Percentiles rank a stretch among this genome's conserved stretches.
Conservation (phyloP, 495 filamentous ascomycete species). For the Penicillium nucicola region DNA sequence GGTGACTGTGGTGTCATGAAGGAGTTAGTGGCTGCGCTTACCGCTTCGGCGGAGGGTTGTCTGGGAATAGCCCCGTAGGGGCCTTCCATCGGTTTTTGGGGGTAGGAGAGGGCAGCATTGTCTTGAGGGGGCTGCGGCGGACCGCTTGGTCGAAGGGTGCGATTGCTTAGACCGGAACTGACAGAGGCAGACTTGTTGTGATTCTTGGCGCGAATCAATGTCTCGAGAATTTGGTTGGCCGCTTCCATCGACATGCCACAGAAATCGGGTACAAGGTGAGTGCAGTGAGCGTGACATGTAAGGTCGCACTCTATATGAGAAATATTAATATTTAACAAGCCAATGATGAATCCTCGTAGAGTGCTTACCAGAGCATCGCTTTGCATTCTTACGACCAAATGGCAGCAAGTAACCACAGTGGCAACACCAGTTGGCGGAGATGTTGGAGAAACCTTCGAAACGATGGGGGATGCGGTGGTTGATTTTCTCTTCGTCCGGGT, state of each 20-base stretch:
- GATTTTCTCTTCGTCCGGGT: slow-evolving; percentile 98
- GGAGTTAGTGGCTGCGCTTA: slow-evolving; percentile 46
- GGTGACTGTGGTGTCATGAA: slow-evolving; percentile 44
- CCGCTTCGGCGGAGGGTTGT: slow-evolving; percentile 44
- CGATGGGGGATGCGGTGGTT: slow-evolving; percentile 98
- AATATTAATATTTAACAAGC: slow-evolving; percentile 21
- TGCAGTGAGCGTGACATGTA: slow-evolving; percentile 86
- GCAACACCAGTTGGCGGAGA: slow-evolving; percentile 99
- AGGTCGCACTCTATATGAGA: slow-evolving; percentile 75
- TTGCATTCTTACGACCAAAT: slow-evolving; percentile 88
- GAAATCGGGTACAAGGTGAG: slow-evolving; percentile 96
- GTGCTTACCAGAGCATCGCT: slow-evolving; percentile 78
- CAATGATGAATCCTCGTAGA: neutral
- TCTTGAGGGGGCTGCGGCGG: slow-evolving; percentile 50
- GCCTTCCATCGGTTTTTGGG: slow-evolving; percentile 47
- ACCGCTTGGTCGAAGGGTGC: slow-evolving; percentile 60
- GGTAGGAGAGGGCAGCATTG: slow-evolving; percentile 35
- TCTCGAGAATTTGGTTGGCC: slow-evolving; percentile 82
- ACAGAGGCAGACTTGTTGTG: slow-evolving; percentile 46
- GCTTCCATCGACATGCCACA: slow-evolving; percentile 99
- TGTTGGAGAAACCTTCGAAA: slow-evolving; percentile 89
- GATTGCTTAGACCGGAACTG: slow-evolving; percentile 56
- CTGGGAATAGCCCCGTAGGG: slow-evolving; percentile 47
- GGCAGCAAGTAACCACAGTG: slow-evolving; percentile 98
- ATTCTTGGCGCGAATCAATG: slow-evolving; percentile 42